A percentile compares a stretch with the other conserved stretches of the same genome.
Evolutionary conservation across 106 monocot species (phyloP).

Genomic region (Cymbidium sinense): DNA sequence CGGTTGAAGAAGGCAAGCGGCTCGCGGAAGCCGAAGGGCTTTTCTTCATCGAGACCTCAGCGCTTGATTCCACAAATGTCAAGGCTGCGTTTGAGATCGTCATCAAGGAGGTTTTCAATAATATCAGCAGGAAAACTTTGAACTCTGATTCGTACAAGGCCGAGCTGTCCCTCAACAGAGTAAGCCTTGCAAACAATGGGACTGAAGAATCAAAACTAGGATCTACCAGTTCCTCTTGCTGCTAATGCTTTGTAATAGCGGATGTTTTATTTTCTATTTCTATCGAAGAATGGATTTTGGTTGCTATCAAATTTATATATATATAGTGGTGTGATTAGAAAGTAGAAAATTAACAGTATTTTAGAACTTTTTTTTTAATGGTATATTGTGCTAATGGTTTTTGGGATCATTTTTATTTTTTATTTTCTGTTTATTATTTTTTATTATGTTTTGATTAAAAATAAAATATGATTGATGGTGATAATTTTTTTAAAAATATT

Average conservation of each 20-base stretch:
- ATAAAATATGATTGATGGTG: too few species aligned
- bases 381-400: too few species aligned
- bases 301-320: neutral
- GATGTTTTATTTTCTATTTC: neutral
- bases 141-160: constrained; percentile 42
- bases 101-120: constrained; percentile 25
- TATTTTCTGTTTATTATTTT: too few species aligned
- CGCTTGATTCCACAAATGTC: constrained; percentile 48
- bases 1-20: constrained; percentile 49
- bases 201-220: constrained; percentile 7
- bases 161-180: constrained; percentile 18
- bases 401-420: too few species aligned
- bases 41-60: too few species aligned
- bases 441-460: too few species aligned
- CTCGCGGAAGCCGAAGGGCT: constrained; percentile 42
- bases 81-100: constrained; percentile 44
- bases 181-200: constrained; percentile 12
- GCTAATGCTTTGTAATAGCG: neutral
- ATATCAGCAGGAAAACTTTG: constrained; percentile 23
- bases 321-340: too few species aligned
- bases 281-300: neutral
- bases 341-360: neutral
- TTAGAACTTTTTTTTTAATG: neutral
- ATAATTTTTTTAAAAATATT: too few species aligned
- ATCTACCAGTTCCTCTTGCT: constrained; percentile 19